These are phyloP conservation scores for Isabelozyma heimii DNA, from an alignment of 805 yeast genomes.

Conservation along the genomic window DNA sequence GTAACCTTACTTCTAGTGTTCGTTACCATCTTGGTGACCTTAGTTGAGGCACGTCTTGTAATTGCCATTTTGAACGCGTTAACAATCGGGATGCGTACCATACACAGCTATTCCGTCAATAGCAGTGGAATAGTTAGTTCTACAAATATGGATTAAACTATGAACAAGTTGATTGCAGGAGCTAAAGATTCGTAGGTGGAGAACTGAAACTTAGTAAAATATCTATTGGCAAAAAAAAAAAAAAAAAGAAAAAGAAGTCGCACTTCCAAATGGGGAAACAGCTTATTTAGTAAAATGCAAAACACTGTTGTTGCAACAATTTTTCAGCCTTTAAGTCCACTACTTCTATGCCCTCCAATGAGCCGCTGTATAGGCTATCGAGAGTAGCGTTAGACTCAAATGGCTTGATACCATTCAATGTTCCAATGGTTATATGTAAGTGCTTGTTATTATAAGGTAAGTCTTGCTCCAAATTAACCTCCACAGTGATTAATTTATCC, in stretches of 20 bases:
- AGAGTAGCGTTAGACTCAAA: slow-evolving; percentile 45
- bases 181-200: too few relatives aligned
- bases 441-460: slow-evolving; percentile 6
- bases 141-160: too few relatives aligned
- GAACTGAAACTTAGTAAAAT: too few relatives aligned
- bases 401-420: slow-evolving; percentile 46
- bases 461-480: slow-evolving; percentile 34
- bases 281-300: not conserved
- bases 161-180: too few relatives aligned
- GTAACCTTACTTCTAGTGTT: not conserved
- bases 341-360: not conserved
- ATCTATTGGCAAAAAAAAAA: too few relatives aligned
- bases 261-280: not conserved
- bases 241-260: not conserved
- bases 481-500: slow-evolving; percentile 50
- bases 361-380: slow-evolving; percentile 2
- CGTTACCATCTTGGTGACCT: not conserved
- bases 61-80: slow-evolving; percentile 2
- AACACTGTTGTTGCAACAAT: not conserved
- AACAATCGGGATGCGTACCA: not conserved
- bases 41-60: slow-evolving; percentile 1
- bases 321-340: not conserved
- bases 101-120: not conserved
- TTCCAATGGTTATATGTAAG: slow-evolving; percentile 75
- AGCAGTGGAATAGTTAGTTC: too few relatives aligned